Evolutionary conservation across 2,329 filamentous ascomycete species (phyloP).

Genomic region (Coleophoma cylindrospora): DNA sequence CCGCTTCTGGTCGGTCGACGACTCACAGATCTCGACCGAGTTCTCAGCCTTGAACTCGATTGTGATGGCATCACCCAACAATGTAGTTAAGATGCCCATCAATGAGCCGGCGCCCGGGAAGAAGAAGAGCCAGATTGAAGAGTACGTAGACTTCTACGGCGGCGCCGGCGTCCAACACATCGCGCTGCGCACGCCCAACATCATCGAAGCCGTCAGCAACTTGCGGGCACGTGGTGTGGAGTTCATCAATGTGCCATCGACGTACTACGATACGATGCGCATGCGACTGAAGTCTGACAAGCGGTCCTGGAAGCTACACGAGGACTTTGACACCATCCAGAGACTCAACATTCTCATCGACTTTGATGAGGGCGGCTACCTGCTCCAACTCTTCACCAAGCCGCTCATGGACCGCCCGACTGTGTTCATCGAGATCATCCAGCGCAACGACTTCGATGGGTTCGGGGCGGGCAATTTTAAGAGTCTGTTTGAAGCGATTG

Average conservation of each 20-base stretch:
- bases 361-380: conserved; percentile 88
- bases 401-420: conserved; percentile 92
- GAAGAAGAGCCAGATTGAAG: conserved; percentile 91
- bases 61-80: conserved; percentile 84
- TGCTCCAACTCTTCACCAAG: conserved; percentile 74
- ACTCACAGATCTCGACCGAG: conserved; percentile 87
- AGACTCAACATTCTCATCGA: conserved; percentile 85
- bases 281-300: conserved; percentile 62
- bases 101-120: conserved; percentile 91
- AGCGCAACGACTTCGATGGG: conserved; percentile 83
- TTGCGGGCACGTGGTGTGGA: conserved; percentile 84
- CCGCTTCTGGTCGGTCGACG: conserved; percentile 96
- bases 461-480: conserved; percentile 97
- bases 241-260: conserved; percentile 84
- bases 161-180: conserved; percentile 93
- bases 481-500: conserved; percentile 90
- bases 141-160: conserved; percentile 85
- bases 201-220: conserved; percentile 70
- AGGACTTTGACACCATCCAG: conserved; percentile 75
- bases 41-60: conserved; percentile 85
- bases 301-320: conserved; percentile 60
- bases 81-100: conserved; percentile 95
- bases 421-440: conserved; percentile 95
- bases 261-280: conserved; percentile 79
- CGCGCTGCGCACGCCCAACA: conserved; percentile 76